Base-by-base conservation (phyloP, 176 grass and related monocot species). In the Pontederia paniculata region DNA sequence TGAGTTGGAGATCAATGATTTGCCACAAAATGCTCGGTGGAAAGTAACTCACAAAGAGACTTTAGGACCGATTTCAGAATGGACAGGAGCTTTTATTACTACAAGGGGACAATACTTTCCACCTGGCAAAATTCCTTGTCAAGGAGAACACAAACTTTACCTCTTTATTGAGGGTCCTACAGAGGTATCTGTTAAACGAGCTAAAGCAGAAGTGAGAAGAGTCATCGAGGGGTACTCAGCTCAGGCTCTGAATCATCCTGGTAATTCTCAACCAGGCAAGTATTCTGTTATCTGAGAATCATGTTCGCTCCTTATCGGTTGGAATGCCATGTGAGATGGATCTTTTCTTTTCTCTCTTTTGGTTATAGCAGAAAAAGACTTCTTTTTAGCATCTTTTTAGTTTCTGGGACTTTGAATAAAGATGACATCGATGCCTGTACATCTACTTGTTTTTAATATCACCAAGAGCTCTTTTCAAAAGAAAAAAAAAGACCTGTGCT, bases 11-110 rank as follows among this genome's bases (percentile, higher is more conserved):
- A 90, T 97, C 31, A 90, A 97, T 50, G 91, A 90, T 70, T 90
- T 97, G 56, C 80, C 91, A 62, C 90, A 90, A 62, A 84, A 90
- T 81, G 86, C 91, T 48, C 83, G 91, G 21, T 97, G 86, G 86
- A 87, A 80, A 73, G 84, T 97, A 18, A 97, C 91, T 28, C 91
- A 90, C 71, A 97, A 97, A 60, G 91, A 97, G 67, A 97, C 86
- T 37, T 71, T 97, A 68, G 80, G 48, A 69, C 91, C 91, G 49
- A 90, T 97, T 57, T 84, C 81, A 52, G 91, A 97, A 42, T 90
- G 86, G 83, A 88, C 91, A 45, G 86, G 91, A 55, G 91, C 91
- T 23, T 86, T 86, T 43, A 66, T 90, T 66, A 97, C 91, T 53
- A 97, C 86, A 21, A 80, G 86, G 57, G 91, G 86, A 41, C 84